A percentile compares a stretch with the other conserved stretches of the same genome.
Evolutionary conservation across 768 basidiomycete genomes (phyloP).

Genomic region (Saitozyma sp.): DNA sequence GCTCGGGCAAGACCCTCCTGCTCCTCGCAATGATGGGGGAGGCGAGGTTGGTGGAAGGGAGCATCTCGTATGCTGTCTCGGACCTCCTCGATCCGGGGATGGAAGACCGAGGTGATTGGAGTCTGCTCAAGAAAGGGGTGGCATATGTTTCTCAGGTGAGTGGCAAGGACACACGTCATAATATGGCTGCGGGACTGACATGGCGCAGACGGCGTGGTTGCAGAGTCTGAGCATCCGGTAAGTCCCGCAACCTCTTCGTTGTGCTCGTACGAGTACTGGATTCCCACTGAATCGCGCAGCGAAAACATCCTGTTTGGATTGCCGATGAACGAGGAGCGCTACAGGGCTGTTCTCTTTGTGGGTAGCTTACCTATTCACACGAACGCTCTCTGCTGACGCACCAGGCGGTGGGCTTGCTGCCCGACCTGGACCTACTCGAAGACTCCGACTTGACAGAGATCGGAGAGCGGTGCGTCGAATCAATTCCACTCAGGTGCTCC

Average conservation of each 20-base stretch:
- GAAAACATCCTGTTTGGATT: conserved; percentile 60
- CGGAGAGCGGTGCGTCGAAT: conserved; percentile 63
- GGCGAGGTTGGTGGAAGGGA: conserved; percentile 32
- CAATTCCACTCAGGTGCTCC: neutral
- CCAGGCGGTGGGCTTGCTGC: conserved; percentile 48
- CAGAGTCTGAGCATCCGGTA: conserved; percentile 37
- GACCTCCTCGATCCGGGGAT: conserved; percentile 15
- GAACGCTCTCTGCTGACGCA: neutral
- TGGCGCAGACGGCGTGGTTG: conserved; percentile 36
- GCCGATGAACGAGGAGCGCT: conserved; percentile 55
- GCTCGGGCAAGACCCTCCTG: conserved; percentile 45
- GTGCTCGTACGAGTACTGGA: too few species aligned
- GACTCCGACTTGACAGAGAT: conserved; percentile 71
- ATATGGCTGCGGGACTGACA: neutral
- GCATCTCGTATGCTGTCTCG: conserved; percentile 33
- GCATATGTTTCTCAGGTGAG: conserved; percentile 39
- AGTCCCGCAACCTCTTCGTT: neutral
- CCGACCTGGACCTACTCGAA: conserved; percentile 58
- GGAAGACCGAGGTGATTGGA: conserved; percentile 6
- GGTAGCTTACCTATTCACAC: conserved; percentile 3
- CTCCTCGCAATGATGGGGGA: conserved; percentile 43
- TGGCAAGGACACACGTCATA: neutral
- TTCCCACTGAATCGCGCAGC: conserved; percentile 35
- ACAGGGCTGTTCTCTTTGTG: conserved; percentile 52
- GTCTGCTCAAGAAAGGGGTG: conserved; percentile 18